Percentiles rank a stretch among this genome's conserved stretches.
These are phyloP conservation scores for Candida dajiaensis DNA, from an alignment of 805 yeast genomes.

Conservation along the genomic window DNA sequence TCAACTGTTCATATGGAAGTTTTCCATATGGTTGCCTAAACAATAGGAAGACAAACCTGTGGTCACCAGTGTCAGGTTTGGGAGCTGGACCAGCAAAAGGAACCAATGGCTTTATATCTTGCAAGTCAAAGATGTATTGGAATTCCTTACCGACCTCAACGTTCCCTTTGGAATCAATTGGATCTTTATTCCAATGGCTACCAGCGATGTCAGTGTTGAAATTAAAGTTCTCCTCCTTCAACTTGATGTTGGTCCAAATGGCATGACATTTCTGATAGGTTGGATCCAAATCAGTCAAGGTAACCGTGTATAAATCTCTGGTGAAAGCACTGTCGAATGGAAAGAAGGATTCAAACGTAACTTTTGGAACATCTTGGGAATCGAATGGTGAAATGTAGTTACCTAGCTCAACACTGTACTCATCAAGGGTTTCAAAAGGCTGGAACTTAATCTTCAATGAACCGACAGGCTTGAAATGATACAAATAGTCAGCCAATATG, in stretches of 20 bases:
- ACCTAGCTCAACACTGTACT: slow-evolving; percentile 11
- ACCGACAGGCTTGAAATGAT: slow-evolving; percentile 17
- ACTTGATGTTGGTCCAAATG: slow-evolving; percentile 15
- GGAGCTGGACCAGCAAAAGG: slow-evolving; percentile 18
- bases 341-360: slow-evolving; percentile 13
- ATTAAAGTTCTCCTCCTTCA: slow-evolving; percentile 5
- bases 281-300: slow-evolving; percentile 14
- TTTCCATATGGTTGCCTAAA: slow-evolving; percentile 16
- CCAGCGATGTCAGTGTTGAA: not conserved
- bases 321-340: slow-evolving; percentile 4
- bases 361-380: slow-evolving; percentile 9
- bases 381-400: slow-evolving; percentile 16
- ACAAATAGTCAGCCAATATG: slow-evolving; percentile 6
- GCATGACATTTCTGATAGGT: slow-evolving; percentile 11
- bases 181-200: not conserved
- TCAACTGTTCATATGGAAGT: slow-evolving; percentile 12
- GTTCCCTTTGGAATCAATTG: not conserved
- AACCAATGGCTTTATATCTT: slow-evolving; percentile 7
- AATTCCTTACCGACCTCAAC: slow-evolving; percentile 4
- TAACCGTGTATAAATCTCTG: slow-evolving; percentile 9
- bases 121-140: slow-evolving; percentile 4
- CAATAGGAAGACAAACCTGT: slow-evolving; percentile 15
- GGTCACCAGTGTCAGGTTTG: slow-evolving; percentile 9
- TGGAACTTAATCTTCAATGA: slow-evolving; percentile 8
- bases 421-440: slow-evolving; percentile 3